Base-by-base conservation (phyloP, 371 early-diverging fungal genomes). In the Actinomortierella ambigua region DNA sequence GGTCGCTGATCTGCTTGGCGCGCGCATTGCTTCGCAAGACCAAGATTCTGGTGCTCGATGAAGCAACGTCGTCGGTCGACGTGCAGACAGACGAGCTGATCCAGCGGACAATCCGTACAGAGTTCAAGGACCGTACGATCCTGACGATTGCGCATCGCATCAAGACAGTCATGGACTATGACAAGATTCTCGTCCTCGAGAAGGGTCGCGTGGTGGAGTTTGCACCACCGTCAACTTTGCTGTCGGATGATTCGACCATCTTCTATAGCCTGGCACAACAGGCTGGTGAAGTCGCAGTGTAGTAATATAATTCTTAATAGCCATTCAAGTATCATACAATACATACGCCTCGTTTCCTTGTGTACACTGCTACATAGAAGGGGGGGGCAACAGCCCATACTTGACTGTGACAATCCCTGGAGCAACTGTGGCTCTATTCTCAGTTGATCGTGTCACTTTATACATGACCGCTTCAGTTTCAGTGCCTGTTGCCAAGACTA, bases 101-200 rank as follows among this genome's bases (percentile, higher is more conserved):
- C 61, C 93, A 93, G 63, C 67, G 81, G 57, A 92, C 93, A 2
- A 94, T 97, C 50, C 89, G 96, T n/a, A 61, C 75, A 27, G 88
- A 92, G 76, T 73, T 73, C 50, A 63, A 57, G 57, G 66, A 73
- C 22, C 28, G 67, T 23, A 66, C 67, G 18, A 53, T 73, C 8
- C 47, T 73, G 53, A 66, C 66, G 13, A 73, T 73, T 42, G 73
- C 73, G n/a, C 73, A 73, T 53, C 44, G 67, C 6, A 82, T 93
- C 67, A 82, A 89, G 60, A 94, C 94, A 0, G 85, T 97, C 14
- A 92, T 95, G 56, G 95, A 96, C 71, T 97, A 92, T 56, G 95
- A 97, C 55, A 61, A 51, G 61, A 67, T 78, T 13, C 27, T 80
- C 46, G 80, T 78, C 17, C 3, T 80, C 53, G 75, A 77, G 20